These are phyloP conservation scores for Fusarium domesticum DNA, from an alignment of 2,329 filamentous ascomycete genomes.

Conservation along the genomic window DNA sequence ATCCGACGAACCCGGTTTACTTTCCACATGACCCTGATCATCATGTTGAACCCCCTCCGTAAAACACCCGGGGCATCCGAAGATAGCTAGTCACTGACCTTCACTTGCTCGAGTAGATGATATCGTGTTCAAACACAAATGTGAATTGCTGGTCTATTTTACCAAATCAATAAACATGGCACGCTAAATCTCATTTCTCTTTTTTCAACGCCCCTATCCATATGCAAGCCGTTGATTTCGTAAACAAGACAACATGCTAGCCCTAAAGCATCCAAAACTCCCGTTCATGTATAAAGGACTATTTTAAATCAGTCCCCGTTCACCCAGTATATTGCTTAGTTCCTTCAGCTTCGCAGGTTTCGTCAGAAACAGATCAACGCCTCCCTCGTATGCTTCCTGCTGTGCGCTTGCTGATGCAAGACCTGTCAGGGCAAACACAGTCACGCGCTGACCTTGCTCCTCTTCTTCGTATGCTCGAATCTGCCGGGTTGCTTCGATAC, in stretches of 20 bases:
- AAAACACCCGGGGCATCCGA: not conserved
- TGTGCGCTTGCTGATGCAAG: constrained; percentile 48
- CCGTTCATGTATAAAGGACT: not conserved
- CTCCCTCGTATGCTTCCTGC: constrained; percentile 50
- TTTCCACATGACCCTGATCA: not conserved
- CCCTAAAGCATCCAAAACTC: not conserved
- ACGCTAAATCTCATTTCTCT: not conserved
- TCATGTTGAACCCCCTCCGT: not conserved
- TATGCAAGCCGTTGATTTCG: not conserved
- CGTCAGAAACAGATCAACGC: constrained; percentile 53
- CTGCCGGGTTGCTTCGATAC: constrained; percentile 45
- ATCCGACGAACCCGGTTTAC: too few relatives aligned
- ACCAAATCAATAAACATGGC: not conserved
- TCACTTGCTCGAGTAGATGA: too few relatives aligned
- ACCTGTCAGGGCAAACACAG: constrained; percentile 53
- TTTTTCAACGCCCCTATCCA: not conserved
- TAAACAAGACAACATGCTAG: not conserved
- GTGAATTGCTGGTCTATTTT: not conserved
- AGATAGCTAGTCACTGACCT: not conserved
- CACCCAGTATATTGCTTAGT: constrained; percentile 26
- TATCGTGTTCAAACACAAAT: too few relatives aligned
- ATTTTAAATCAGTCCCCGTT: constrained; percentile 5
- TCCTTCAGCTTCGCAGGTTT: constrained; percentile 49
- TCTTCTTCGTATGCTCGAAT: constrained; percentile 49
- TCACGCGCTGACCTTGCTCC: constrained; percentile 38